Percentiles rank a stretch among this genome's conserved stretches.
phyloP scores from a whole-genome alignment of 75 land plant genomes.

The Pinus tabuliformis region DNA sequence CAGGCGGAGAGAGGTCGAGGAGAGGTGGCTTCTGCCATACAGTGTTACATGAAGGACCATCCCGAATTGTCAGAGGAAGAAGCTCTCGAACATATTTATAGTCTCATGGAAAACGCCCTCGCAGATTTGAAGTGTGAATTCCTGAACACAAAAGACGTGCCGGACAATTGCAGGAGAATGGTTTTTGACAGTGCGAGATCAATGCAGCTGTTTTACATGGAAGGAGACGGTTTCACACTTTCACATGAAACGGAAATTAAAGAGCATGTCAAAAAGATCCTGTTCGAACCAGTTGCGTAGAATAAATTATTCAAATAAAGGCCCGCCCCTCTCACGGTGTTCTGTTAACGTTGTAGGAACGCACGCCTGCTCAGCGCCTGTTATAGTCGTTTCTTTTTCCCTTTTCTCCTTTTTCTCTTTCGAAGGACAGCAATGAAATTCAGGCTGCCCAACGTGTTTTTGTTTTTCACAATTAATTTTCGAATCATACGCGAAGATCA shows the following conservation, averaged over 20 bases:
- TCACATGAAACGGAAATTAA: neutral
- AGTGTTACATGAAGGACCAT: neutral
- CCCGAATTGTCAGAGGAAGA: slow-evolving; percentile 10
- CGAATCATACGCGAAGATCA: too few relatives aligned
- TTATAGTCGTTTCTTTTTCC: too few relatives aligned
- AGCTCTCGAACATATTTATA: slow-evolving; percentile 6
- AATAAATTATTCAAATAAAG: too few relatives aligned
- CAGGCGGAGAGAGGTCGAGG: slow-evolving; percentile 16
- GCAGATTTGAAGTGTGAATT: slow-evolving; percentile 20
- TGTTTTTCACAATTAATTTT: too few relatives aligned
- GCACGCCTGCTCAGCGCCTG: too few relatives aligned
- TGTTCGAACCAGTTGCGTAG: too few relatives aligned
- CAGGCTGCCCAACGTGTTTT: too few relatives aligned
- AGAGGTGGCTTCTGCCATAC: slow-evolving; percentile 5
- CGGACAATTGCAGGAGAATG: neutral
- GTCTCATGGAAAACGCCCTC: slow-evolving; percentile 13
- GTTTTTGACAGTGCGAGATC: neutral
- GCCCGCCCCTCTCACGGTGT: too few relatives aligned
- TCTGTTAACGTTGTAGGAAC: too few relatives aligned
- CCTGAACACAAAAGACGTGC: neutral
- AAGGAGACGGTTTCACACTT: neutral
- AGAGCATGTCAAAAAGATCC: neutral
- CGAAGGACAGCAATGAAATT: too few relatives aligned
- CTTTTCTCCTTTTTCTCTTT: too few relatives aligned
- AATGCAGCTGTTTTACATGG: slow-evolving; percentile 1